Evolutionary conservation across 2,329 filamentous ascomycete species (phyloP).

Genomic region (Thelonectria blattea): DNA sequence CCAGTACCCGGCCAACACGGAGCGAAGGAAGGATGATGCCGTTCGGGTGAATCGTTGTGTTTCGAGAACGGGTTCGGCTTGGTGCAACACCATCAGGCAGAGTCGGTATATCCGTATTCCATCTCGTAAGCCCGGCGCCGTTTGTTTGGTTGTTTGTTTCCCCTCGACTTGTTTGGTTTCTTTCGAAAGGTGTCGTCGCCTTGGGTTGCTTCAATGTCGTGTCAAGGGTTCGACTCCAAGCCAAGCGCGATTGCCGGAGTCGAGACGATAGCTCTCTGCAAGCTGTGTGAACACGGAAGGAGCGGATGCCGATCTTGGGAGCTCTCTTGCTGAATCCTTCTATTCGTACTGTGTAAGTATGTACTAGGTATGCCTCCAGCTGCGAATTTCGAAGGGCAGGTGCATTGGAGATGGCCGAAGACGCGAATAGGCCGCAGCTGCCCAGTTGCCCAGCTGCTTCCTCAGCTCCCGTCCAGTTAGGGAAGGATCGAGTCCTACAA

Average conservation of each 20-base stretch:
- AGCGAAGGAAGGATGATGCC: conserved; percentile 7
- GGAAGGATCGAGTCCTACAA: too few relatives aligned
- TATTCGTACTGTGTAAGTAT: neutral
- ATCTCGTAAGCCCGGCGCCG: neutral
- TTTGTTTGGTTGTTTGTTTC: conserved; percentile 4
- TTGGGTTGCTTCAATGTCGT: neutral
- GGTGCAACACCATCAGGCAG: neutral
- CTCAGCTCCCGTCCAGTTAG: too few relatives aligned
- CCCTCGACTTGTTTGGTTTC: conserved; percentile 11
- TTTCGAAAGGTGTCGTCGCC: neutral
- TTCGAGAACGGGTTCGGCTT: neutral
- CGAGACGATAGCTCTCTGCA: neutral
- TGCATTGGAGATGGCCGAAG: conserved; percentile 1
- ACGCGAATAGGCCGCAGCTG: neutral
- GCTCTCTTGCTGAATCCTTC: neutral
- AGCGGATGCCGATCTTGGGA: conserved; percentile 4
- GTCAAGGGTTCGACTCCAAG: neutral
- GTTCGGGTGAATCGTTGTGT: neutral
- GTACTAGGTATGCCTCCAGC: too few relatives aligned
- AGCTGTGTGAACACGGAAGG: conserved; percentile 5
- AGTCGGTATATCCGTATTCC: neutral
- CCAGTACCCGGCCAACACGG: neutral
- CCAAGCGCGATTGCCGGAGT: conserved; percentile 9
- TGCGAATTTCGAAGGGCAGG: neutral
- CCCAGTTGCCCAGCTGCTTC: too few relatives aligned